phyloP scores from a whole-genome alignment of 2,329 filamentous ascomycete genomes.

The Furcasterigmium sp. region DNA sequence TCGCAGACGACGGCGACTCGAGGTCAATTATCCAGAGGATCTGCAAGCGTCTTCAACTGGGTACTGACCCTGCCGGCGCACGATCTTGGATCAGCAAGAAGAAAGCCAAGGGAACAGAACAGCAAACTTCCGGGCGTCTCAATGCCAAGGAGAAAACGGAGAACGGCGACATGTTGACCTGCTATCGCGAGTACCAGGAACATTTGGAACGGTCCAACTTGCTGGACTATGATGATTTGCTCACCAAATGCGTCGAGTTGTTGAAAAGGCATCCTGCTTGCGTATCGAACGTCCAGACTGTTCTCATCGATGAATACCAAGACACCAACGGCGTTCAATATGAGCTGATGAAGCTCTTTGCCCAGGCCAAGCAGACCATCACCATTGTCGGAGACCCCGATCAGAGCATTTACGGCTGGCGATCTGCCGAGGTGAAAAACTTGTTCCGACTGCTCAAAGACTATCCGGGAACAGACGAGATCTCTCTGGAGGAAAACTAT shows the following conservation, averaged over 20 bases:
- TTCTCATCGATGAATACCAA: constrained; percentile 96
- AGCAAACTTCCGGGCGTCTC: constrained; percentile 14
- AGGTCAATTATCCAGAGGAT: constrained; percentile 76
- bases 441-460: constrained; percentile 70
- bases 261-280: constrained; percentile 69
- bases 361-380: constrained; percentile 66
- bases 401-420: constrained; percentile 96
- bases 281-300: constrained; percentile 83
- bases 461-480: constrained; percentile 72
- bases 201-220: constrained; percentile 72
- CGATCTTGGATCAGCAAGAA: constrained; percentile 69
- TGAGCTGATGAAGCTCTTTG: constrained; percentile 85
- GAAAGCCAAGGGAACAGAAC: constrained; percentile 50
- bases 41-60: constrained; percentile 65
- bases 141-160: constrained; percentile 26
- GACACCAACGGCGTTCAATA: constrained; percentile 96
- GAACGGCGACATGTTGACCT: constrained; percentile 58
- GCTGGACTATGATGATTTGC: constrained; percentile 89
- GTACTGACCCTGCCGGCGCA: constrained; percentile 65
- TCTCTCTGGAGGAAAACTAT: constrained; percentile 91
- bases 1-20: constrained; percentile 81
- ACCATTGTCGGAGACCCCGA: constrained; percentile 96
- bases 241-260: constrained; percentile 77
- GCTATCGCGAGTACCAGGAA: constrained; percentile 72
- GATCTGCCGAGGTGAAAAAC: constrained; percentile 88